Percentiles rank a stretch among this genome's conserved stretches.
Evolutionary conservation across 163 green algal genomes (phyloP).

Genomic region (Chloromonas sp.): DNA sequence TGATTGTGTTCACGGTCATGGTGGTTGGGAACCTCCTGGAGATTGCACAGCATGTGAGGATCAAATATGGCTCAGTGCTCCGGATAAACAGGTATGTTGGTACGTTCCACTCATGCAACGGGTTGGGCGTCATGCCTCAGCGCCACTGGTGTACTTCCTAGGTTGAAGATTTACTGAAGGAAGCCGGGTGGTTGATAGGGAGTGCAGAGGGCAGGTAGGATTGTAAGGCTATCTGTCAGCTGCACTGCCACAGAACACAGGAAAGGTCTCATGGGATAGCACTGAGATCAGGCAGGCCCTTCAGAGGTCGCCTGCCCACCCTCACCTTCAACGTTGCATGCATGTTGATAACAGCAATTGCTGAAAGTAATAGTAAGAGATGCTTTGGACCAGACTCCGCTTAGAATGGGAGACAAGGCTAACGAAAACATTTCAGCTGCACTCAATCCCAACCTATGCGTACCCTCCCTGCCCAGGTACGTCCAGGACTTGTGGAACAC

Average conservation of each 20-base stretch:
- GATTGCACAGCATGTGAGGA: constrained; percentile 1
- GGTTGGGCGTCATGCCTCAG: not conserved
- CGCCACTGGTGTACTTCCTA: not conserved
- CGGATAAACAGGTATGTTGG: not conserved
- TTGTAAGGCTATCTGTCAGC: no score
- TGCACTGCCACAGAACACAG: no score
- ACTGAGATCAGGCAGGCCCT: no score
- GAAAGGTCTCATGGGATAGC: no score
- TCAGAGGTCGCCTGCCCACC: no score
- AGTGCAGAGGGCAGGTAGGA: no score
- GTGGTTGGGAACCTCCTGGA: constrained; percentile 26
- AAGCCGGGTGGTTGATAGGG: not conserved
- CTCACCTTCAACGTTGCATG: not conserved
- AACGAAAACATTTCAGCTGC: not conserved
- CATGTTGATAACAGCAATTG: not conserved
- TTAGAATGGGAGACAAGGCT: not conserved
- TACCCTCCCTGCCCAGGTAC: constrained; percentile 3
- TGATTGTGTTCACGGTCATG: constrained; percentile 10
- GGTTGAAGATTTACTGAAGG: not conserved
- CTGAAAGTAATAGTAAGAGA: not conserved
- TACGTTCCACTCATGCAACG: not conserved
- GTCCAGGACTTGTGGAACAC: constrained; percentile 22
- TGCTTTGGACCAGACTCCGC: no score
- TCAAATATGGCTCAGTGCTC: not conserved
- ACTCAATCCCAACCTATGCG: no score